Conservation (phyloP, 495 filamentous ascomycete species). For the Neurospora hispaniola region DNA sequence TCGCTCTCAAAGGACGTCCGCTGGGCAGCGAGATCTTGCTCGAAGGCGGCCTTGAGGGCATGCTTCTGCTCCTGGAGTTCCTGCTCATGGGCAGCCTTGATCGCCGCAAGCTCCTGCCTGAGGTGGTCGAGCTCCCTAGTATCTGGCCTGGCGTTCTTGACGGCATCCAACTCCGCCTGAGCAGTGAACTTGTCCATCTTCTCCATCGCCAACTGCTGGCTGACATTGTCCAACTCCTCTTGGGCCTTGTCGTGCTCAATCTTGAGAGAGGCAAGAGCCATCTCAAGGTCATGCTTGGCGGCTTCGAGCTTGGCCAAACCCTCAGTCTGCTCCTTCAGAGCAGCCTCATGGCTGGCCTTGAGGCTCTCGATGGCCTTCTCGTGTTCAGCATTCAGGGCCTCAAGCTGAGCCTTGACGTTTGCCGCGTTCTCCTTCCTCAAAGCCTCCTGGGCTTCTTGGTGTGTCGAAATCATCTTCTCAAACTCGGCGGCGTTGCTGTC, state of each 20-base stretch:
- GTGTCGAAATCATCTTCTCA: constrained; percentile 35
- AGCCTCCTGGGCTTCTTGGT: constrained; percentile 33
- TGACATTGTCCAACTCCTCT: constrained; percentile 32
- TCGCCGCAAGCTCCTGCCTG: constrained; percentile 26
- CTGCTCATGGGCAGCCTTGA: constrained; percentile 13
- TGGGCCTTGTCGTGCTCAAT: constrained; percentile 28
- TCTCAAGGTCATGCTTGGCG: constrained; percentile 15
- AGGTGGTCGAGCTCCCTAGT: constrained; percentile 34
- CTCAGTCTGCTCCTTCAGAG: constrained; percentile 8
- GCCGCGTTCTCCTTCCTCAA: constrained; percentile 24
- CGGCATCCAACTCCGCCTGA: constrained; percentile 43
- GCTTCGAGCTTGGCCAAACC: constrained; percentile 13
- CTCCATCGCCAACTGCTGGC: constrained; percentile 39
- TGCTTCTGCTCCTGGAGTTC: constrained; percentile 21
- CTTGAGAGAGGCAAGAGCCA: constrained; percentile 14
- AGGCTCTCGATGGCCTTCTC: constrained; percentile 31
- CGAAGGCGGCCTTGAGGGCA: constrained; percentile 27
- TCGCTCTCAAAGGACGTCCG: constrained; percentile 3
- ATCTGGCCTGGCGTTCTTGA: constrained; percentile 41
- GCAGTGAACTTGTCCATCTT: constrained; percentile 46
- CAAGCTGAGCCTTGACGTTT: constrained; percentile 23
- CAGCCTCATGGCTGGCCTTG: constrained; percentile 26
- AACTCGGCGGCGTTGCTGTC: constrained; percentile 36
- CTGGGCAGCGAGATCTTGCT: constrained; percentile 19
- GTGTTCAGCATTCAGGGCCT: constrained; percentile 32